Percentiles rank a stretch among this genome's conserved stretches.
Evolutionary conservation across 345 rosid species (phyloP).

Genomic region (Syzygium grande): DNA sequence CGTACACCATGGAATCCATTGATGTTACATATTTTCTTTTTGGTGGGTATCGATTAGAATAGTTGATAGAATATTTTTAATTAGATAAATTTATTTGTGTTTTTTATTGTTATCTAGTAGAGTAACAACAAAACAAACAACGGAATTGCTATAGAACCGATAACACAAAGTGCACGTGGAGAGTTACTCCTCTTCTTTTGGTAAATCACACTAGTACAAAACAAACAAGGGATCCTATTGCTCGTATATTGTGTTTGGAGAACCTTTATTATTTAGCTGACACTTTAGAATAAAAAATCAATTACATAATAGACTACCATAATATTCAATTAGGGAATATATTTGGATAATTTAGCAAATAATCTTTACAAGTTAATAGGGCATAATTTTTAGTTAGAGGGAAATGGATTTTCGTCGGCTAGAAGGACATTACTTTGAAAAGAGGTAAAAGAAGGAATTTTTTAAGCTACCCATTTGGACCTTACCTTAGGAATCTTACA

Average conservation of each 20-base stretch:
- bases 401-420: fast-evolving
- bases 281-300: background rate
- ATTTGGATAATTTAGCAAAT: background rate
- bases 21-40: too few relatives aligned
- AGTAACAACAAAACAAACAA: too few relatives aligned
- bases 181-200: too few relatives aligned
- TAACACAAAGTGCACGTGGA: too few relatives aligned
- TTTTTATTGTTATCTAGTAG: too few relatives aligned
- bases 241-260: too few relatives aligned
- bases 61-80: too few relatives aligned
- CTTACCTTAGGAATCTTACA: background rate
- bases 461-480: background rate
- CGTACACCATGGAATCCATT: too few relatives aligned
- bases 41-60: background rate
- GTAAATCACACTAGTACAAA: too few relatives aligned
- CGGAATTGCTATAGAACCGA: too few relatives aligned
- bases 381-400: background rate
- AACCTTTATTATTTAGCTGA: background rate
- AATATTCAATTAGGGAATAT: background rate
- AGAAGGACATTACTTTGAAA: background rate
- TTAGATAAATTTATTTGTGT: too few relatives aligned
- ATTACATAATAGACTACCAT: background rate
- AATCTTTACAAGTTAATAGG: background rate
- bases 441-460: background rate
- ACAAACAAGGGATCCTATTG: too few relatives aligned